Conservation (phyloP, 768 basidiomycete species). For the Kwoniella heveanensis region DNA sequence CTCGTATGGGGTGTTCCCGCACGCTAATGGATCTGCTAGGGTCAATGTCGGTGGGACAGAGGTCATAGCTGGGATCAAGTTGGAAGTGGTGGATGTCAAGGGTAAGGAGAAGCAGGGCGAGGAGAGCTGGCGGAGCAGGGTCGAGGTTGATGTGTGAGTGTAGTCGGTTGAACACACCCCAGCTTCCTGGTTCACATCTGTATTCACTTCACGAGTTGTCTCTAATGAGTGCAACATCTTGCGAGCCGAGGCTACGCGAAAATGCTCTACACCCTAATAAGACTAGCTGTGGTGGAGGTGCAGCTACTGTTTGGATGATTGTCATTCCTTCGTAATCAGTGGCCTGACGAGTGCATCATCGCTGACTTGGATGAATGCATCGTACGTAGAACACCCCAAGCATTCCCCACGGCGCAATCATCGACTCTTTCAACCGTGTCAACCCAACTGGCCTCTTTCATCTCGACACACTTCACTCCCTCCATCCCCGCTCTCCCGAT, state of each 20-base stretch:
- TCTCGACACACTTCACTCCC: conserved; percentile 51
- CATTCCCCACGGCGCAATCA: conserved; percentile 38
- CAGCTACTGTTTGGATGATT: no score
- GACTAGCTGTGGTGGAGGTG: no score
- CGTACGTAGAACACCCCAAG: conserved; percentile 53
- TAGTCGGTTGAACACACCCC: background rate
- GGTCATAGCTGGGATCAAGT: conserved; percentile 51
- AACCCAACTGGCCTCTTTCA: conserved; percentile 38
- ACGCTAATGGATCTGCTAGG: conserved; percentile 50
- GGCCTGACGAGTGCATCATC: no score
- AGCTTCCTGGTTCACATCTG: no score
- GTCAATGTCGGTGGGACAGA: conserved; percentile 48
- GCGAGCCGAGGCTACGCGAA: no score
- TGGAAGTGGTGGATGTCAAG: conserved; percentile 50
- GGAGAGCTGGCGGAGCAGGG: conserved; percentile 44
- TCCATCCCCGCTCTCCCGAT: conserved; percentile 51
- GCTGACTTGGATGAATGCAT: no score
- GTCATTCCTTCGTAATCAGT: no score
- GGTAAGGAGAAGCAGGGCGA: conserved; percentile 22
- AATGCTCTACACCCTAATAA: no score
- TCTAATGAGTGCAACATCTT: no score
- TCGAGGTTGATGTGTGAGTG: conserved; percentile 56
- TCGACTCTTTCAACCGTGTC: conserved; percentile 28
- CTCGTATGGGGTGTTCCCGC: conserved; percentile 50
- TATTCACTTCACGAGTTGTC: no score